Evolutionary conservation across 2,329 filamentous ascomycete species (phyloP), one percentile per base, ranked within the genome.

Genomic region (Helminthosporium solani): DNA sequence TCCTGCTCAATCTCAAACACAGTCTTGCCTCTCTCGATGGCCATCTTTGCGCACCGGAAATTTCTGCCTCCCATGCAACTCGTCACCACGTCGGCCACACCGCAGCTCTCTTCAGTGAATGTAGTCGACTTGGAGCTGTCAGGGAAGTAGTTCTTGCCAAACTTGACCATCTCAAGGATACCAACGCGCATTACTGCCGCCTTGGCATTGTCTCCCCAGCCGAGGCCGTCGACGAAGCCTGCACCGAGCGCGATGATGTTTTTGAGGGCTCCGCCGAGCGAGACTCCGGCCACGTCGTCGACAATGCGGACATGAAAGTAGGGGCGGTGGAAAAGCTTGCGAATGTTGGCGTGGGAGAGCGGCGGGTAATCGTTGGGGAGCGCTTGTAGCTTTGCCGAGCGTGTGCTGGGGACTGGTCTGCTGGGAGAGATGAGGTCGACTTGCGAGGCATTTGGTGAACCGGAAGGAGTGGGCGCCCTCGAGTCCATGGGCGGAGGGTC

Each of bases 181-280:
- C 28, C 28, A 16, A 97, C 87, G 33, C 94, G 88, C 90, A 99
- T 97, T 50, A 99, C 86, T 36, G 94, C 94, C n/a, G 94, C 90
- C 76, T 99, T 97, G 56, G 92, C 92, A 60, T 97, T 99, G 76
- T 97, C 91, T 64, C 94, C 94, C 92, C 94, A 99, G 56, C 92
- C 92, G 51, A 92, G 83, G 28, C 94, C 94, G 56, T 96, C 90
- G 35, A 97, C 90, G 71, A 95, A 99, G 47, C 94, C 94, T 25
- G 94, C 91, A 4, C 90, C 92, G 15, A 99, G 77, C 4, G 94
- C 94, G 44, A 99, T 89, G 55, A 99, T 86, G 76, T 99, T 99
- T 79, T 99, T 99, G 58, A 99, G 77, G 0, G 94, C 94, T 50
- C 94, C 94, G 34, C 91, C 87, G 27, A 99, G 84, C 4, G 94